Percentiles rank a stretch among this genome's conserved stretches.
Evolutionary conservation across 2,329 filamentous ascomycete species (phyloP).

Genomic region (Fusarium sp.): DNA sequence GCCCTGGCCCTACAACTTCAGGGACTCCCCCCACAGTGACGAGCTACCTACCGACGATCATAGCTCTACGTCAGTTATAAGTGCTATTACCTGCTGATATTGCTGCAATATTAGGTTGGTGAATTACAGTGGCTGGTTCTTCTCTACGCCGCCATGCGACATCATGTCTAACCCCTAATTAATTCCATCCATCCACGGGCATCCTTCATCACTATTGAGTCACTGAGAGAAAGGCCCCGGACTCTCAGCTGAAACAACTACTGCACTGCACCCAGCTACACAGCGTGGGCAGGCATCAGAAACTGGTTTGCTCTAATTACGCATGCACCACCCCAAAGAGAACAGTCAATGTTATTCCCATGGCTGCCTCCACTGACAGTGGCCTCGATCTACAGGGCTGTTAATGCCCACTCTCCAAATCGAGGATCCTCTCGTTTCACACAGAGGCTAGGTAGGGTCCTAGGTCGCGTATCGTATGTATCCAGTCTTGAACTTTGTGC

Average conservation of each 20-base stretch:
- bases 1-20: slow-evolving; percentile 31
- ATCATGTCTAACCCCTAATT: background rate
- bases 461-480: slow-evolving; percentile 1
- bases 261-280: slow-evolving; percentile 26
- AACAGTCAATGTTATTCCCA: slow-evolving; percentile 9
- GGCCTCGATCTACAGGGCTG: slow-evolving; percentile 26
- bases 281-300: slow-evolving; percentile 6
- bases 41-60: slow-evolving; percentile 33
- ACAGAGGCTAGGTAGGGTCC: slow-evolving; percentile 22
- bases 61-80: slow-evolving; percentile 7
- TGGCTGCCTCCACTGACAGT: slow-evolving; percentile 14
- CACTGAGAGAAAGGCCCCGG: slow-evolving; percentile 10
- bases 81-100: background rate
- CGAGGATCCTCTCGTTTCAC: slow-evolving; percentile 29
- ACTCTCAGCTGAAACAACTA: slow-evolving; percentile 40
- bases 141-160: background rate
- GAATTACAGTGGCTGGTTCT: background rate
- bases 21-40: slow-evolving; percentile 37
- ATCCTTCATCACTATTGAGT: slow-evolving; percentile 12
- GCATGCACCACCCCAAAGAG: slow-evolving; percentile 1
- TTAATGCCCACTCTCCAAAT: slow-evolving; percentile 16
- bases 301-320: slow-evolving; percentile 9
- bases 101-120: background rate
- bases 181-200: background rate
- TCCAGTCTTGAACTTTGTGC: slow-evolving; percentile 14